Conservation (phyloP, 345 rosid species). For the Gossypium turneri region DNA sequence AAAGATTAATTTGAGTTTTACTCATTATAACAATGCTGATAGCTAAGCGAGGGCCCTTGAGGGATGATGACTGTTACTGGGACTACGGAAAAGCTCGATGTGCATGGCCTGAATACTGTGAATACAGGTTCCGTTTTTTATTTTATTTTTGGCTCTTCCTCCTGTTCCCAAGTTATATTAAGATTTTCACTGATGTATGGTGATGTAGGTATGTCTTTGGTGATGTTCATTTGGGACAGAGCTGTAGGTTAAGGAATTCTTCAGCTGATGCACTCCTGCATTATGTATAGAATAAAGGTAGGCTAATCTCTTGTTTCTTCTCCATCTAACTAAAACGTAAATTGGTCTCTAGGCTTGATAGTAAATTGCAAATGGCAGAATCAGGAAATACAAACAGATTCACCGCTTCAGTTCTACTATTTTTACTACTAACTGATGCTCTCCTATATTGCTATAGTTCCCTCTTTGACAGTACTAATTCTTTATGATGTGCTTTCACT, state of each 20-base stretch:
- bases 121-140: slow-evolving; percentile 59
- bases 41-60: slow-evolving; percentile 95
- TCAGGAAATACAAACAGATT: background rate
- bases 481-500: too few species aligned
- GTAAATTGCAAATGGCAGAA: background rate
- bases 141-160: background rate
- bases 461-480: too few species aligned
- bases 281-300: slow-evolving; percentile 57
- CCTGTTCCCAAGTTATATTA: background rate
- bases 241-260: slow-evolving; percentile 90
- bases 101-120: slow-evolving; percentile 93
- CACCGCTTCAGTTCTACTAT: background rate
- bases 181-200: slow-evolving; percentile 3
- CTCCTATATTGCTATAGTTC: background rate
- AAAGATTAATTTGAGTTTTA: slow-evolving; percentile 7
- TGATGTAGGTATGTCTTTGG: slow-evolving; percentile 73
- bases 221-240: slow-evolving; percentile 96
- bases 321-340: background rate
- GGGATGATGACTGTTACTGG: slow-evolving; percentile 96
- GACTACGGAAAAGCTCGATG: slow-evolving; percentile 96
- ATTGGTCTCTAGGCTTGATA: background rate
- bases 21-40: slow-evolving; percentile 11
- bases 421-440: slow-evolving; percentile 4
- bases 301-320: background rate
- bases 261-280: slow-evolving; percentile 55